Evolutionary conservation across 2,329 filamentous ascomycete genomes (phyloP), one percentile per base, ranked within the genome.

Genomic region (Metarhizium sp.): DNA sequence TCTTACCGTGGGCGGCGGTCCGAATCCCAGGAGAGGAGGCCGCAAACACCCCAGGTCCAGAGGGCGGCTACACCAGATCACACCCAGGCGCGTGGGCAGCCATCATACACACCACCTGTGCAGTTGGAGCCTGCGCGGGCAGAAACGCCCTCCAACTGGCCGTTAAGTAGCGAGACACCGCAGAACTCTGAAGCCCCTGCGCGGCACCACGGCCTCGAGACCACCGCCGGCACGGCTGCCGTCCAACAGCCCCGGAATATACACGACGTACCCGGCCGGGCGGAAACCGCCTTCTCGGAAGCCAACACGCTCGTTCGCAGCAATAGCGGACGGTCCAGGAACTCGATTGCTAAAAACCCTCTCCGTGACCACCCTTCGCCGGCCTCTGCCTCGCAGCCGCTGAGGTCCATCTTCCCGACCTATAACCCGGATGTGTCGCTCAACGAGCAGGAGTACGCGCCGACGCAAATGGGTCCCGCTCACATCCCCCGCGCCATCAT

Each of bases 401-500:
- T 88, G 62, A 79, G 81, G 36, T 91, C 87, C 29, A 90, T 92
- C 62, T 92, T 92, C 62, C 88, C 88, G 7, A 78, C 80, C 34
- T 91, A 90, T 65, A 84, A 92, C 63, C 85, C 83, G 3, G 78
- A 78, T 1, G 66, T 89, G 29, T 76, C 86, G 5, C 77, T 90
- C 3, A 76, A 82, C 55, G 80, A 83, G 56, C 88, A 92, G 64
- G 71, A 81, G 50, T 91, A 92, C 70, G 86, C 79, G 51, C 86
- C 87, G 2, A 85, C 81, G 0, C 82, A 86, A 65, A 71, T 78
- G 54, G 83, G 80, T 57, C 84, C 86, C 13, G 79, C 80, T 1
- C 77, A 81, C 36, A 80, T 90, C 51, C 84, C 85, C 5, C 75
- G 77, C 40, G 78, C 79, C 16, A 78, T 84, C 56, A 85, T 88